A percentile compares a stretch with the other conserved stretches of the same genome.
phyloP scores from a whole-genome alignment of 2,329 filamentous ascomycete genomes.

The Cladosporium sp. region DNA sequence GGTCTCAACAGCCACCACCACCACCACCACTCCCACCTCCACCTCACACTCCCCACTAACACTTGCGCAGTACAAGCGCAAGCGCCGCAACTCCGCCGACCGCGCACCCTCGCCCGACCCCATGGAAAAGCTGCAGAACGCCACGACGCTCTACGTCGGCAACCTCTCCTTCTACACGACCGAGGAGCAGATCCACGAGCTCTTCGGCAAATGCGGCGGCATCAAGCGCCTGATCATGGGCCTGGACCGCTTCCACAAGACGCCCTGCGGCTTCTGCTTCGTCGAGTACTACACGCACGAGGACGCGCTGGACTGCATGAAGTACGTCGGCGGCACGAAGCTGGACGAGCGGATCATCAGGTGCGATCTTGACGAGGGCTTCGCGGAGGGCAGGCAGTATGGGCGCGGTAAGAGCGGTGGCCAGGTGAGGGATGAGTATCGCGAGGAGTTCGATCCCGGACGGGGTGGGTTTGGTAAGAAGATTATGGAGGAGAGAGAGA shows the following conservation, averaged over 20 bases:
- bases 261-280: conserved; percentile 98
- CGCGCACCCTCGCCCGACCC: conserved; percentile 55
- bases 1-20: conserved; percentile 5
- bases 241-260: conserved; percentile 94
- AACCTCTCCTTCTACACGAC: conserved; percentile 84
- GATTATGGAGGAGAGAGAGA: conserved; percentile 25
- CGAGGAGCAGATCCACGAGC: conserved; percentile 95
- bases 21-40: neutral
- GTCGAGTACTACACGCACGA: conserved; percentile 99
- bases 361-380: conserved; percentile 92
- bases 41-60: conserved; percentile 15
- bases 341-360: conserved; percentile 95
- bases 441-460: conserved; percentile 94
- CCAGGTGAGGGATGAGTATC: conserved; percentile 95
- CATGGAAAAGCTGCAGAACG: conserved; percentile 79
- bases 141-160: conserved; percentile 94
- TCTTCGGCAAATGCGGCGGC: conserved; percentile 70
- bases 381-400: conserved; percentile 94
- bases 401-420: conserved; percentile 91
- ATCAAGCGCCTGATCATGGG: conserved; percentile 99
- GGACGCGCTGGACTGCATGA: conserved; percentile 96
- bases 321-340: conserved; percentile 97
- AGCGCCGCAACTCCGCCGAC: conserved; percentile 60
- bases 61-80: conserved; percentile 62
- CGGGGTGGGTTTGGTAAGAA: conserved; percentile 76